Conservation (phyloP, 208 protist species). For the Leishmania lainsoni region DNA sequence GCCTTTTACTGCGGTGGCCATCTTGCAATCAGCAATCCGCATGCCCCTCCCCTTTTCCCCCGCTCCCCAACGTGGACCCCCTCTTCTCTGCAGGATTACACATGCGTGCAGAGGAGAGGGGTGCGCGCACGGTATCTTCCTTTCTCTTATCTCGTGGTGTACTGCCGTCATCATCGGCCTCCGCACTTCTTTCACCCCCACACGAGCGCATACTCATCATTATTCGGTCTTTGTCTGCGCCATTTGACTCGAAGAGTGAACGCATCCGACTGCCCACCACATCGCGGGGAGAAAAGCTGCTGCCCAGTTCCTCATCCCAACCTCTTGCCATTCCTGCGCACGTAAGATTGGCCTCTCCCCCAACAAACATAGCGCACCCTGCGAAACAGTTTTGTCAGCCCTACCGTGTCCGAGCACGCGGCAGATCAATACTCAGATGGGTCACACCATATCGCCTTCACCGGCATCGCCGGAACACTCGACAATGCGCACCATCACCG, state of each 20-base stretch:
- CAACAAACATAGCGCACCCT: not conserved
- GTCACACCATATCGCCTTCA: constrained; percentile 1
- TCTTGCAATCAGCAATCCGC: not conserved
- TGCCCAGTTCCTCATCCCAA: not conserved
- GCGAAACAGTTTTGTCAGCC: not conserved
- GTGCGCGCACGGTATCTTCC: not conserved
- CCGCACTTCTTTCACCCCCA: not conserved
- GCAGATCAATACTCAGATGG: not conserved
- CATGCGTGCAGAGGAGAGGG: not conserved
- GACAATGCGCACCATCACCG: constrained; percentile 26
- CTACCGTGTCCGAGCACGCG: not conserved
- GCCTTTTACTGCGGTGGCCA: not conserved
- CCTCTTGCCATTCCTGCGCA: not conserved
- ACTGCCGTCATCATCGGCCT: not conserved
- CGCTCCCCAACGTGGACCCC: too few relatives aligned
- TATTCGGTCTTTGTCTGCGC: not conserved
- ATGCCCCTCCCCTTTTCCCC: not conserved
- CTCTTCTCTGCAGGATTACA: not conserved
- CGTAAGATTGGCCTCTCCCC: too few relatives aligned
- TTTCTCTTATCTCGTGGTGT: not conserved
- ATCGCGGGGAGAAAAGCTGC: not conserved
- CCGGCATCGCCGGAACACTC: not conserved
- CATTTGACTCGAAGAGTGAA: not conserved
- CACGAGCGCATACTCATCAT: not conserved
- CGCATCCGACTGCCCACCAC: not conserved